phyloP scores from a whole-genome alignment of 148 eudicot genomes.

The Heliosperma pusillum region DNA sequence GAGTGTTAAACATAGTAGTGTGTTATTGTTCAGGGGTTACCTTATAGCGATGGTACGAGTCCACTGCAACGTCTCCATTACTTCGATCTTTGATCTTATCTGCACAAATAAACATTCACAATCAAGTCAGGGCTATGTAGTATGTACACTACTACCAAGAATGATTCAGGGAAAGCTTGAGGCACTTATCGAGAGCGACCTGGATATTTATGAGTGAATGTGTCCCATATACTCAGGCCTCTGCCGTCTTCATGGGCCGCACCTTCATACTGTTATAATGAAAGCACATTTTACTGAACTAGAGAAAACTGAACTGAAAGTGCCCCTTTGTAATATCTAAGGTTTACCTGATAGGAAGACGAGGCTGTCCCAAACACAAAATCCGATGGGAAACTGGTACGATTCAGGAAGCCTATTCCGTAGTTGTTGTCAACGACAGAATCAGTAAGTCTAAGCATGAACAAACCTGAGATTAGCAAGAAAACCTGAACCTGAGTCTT shows the following conservation, averaged over 20 bases:
- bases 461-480: neutral
- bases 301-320: too few species aligned
- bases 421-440: constrained; percentile 8
- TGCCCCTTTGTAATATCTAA: neutral
- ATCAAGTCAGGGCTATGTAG: neutral
- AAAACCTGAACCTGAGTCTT: neutral
- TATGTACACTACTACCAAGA: neutral
- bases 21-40: constrained; percentile 1
- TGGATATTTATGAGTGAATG: constrained; percentile 32
- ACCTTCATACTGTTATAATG: constrained; percentile 33
- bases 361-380: constrained; percentile 39
- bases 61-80: constrained; percentile 34
- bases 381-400: constrained; percentile 26
- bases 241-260: constrained; percentile 36
- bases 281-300: neutral
- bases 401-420: constrained; percentile 25
- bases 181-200: constrained; percentile 14
- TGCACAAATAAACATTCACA: neutral
- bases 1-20: neutral
- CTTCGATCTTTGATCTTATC: constrained; percentile 33
- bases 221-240: constrained; percentile 39
- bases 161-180: neutral
- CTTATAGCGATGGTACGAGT: constrained; percentile 36
- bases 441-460: constrained; percentile 7
- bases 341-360: constrained; percentile 37